Base-by-base conservation (phyloP, 164 flowering plant species). In the Macadamia tetraphylla region DNA sequence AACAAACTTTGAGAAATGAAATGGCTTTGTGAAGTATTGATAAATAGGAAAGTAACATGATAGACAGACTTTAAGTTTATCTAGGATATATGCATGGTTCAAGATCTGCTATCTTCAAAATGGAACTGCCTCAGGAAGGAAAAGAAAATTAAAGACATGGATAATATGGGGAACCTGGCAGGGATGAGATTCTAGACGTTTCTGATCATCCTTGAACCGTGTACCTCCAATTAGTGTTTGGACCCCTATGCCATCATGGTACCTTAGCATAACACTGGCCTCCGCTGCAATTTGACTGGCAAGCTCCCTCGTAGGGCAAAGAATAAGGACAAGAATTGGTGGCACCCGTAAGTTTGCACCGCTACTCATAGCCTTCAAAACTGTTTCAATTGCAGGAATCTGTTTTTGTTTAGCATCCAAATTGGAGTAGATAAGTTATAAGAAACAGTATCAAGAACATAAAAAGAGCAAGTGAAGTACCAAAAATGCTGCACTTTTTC, bases 361-460 rank as follows among this genome's bases (percentile, higher is more conserved):
- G 61, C 73, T 70, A 71, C 66, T 67, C 48, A 74, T 67, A 61
- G 95, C 88, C 77, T 84, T 88, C 71, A 89, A 58, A 83, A 85
- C 99, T 91, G 97, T 73, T 92, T 95, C 99, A 87, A 92, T 92
- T 71, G 97, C 98, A 83, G 98, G 98, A 86, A 95, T 84, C 99
- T 95, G 94, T 80, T 85, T 79, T 74, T 74, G 72, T 82, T 88
- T 81, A 84, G 75, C 70, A 81, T 71, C 29, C 71, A 43, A 32
- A 74, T 60, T 66, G 70, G 64, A 73, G 69, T 52, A 64, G 62
- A 32, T 69, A 10, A 72, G 68, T 60, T 44, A 66, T 64, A 60
- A 42, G 58, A 62, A 46, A 65, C 9, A 66, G 65, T 6, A 42
- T 42, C 12, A 64, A 43, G 31, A 44, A 60, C 55, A 46, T 8